These are phyloP conservation scores for Nannizziopsis barbatae DNA, from an alignment of 2,329 filamentous ascomycete genomes.

Conservation along the genomic window DNA sequence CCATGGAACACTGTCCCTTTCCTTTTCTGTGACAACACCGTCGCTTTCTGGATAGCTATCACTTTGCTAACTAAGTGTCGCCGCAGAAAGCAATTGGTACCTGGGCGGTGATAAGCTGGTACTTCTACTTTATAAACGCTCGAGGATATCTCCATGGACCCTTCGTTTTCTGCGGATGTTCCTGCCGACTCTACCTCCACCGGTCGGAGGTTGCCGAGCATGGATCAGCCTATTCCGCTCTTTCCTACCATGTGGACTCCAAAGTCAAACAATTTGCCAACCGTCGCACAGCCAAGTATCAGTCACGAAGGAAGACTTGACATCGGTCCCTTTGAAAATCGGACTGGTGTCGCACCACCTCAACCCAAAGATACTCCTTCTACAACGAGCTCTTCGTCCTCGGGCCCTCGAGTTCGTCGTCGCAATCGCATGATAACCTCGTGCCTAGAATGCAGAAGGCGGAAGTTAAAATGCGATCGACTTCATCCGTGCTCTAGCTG, in stretches of 20 bases:
- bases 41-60: no score
- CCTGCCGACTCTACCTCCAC: not conserved
- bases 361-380: not conserved
- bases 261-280: not conserved
- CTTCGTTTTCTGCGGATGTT: not conserved
- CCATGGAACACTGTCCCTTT: no score
- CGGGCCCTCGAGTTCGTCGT: conserved; percentile 38
- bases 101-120: no score
- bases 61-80: no score
- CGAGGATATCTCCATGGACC: not conserved
- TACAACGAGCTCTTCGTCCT: not conserved
- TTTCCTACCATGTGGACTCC: conserved; percentile 7
- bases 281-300: not conserved
- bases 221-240: conserved; percentile 4
- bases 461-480: conserved; percentile 69
- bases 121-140: no score
- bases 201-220: not conserved
- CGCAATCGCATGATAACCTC: conserved; percentile 60
- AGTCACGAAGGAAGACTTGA: not conserved
- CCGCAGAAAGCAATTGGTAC: no score
- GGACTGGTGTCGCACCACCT: not conserved
- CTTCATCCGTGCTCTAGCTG: conserved; percentile 55
- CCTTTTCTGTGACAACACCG: no score
- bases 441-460: conserved; percentile 57
- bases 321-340: not conserved